Percentiles rank a stretch among this genome's conserved stretches.
phyloP scores from a whole-genome alignment of 208 protist species.

The Endotrypanum monterogeii region DNA sequence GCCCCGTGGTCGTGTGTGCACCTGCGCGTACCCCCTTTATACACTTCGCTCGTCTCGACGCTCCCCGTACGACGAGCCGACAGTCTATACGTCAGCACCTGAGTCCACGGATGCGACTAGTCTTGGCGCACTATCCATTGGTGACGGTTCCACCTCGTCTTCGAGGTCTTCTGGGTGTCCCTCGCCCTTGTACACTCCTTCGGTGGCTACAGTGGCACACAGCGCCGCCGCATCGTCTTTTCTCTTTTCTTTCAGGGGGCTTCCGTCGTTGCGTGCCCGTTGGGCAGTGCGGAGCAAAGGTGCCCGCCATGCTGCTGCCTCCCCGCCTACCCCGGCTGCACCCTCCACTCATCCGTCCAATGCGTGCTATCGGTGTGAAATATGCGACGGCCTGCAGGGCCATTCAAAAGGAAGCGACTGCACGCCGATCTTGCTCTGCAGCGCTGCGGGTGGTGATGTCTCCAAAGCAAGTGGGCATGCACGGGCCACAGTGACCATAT shows the following conservation, averaged over 20 bases:
- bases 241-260: constrained; percentile 19
- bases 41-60: constrained; percentile 46
- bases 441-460: background rate
- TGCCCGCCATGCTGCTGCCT: background rate
- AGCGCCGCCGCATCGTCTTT: constrained; percentile 4
- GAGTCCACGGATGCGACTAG: constrained; percentile 22
- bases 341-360: constrained; percentile 9
- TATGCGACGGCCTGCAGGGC: constrained; percentile 51
- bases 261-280: constrained; percentile 25
- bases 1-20: constrained; percentile 38
- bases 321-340: background rate
- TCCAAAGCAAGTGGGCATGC: background rate
- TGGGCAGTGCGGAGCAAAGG: constrained; percentile 28
- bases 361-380: constrained; percentile 66
- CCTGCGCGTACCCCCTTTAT: constrained; percentile 64
- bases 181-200: background rate
- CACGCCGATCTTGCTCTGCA: background rate
- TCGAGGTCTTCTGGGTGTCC: background rate
- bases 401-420: background rate
- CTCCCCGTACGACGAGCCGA: constrained; percentile 47
- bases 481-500: background rate
- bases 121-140: background rate
- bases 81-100: constrained; percentile 2
- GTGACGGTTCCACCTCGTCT: background rate
- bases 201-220: background rate